Base-by-base conservation (phyloP, 1,284 basidiomycete species). In the Melampsora larici-populina region DNA sequence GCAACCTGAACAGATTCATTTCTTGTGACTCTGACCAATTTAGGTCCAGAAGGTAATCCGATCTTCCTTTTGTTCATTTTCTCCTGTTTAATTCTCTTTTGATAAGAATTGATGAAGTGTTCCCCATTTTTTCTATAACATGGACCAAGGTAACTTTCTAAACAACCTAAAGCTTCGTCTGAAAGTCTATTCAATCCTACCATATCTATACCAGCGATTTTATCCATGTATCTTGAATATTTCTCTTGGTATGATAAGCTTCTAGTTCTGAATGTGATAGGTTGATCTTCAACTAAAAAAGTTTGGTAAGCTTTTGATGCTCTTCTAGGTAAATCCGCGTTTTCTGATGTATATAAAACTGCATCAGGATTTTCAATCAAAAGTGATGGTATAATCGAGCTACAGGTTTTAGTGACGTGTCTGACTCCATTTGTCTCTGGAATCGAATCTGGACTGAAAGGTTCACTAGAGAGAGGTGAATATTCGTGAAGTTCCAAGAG, bases 101-200 rank as follows among this genome's bases (percentile, higher is more conserved):
- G 55, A 29, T 58, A 58, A 29, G 55, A n/a, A n/a, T 58, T 58
- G 18, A 58, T 58, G 26, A 58, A 58, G n/a, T 58, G 55, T 58
- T 24, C 26, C 13, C 55, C 55, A 58, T 58, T 58, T 24, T 58
- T n/a, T 24, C 26, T 4, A 29, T 58, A 58, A 29, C 55, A 58
- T n/a, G 55, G 55, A 29, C 55, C 26, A 29, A 58, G 55, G 15
- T 58, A 58, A 29, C 55, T 58, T 29, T 58, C 55, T 29, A 58
- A 58, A 29, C 55, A 58, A 24, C n/a, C 55, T 29, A 58, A 58
- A n/a, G 55, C 21, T 29, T 24, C 55, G 8, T 58, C 26, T 7
- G 55, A 58, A 29, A 58, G 55, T 24, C 26, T n/a, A 15, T 24
- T 7, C 13, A 43, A 43, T 7, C 40, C 40, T n/a, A 24, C 21